Conservation (phyloP, 2,329 filamentous ascomycete species). For the Stagonosporopsis chrysanthemi region DNA sequence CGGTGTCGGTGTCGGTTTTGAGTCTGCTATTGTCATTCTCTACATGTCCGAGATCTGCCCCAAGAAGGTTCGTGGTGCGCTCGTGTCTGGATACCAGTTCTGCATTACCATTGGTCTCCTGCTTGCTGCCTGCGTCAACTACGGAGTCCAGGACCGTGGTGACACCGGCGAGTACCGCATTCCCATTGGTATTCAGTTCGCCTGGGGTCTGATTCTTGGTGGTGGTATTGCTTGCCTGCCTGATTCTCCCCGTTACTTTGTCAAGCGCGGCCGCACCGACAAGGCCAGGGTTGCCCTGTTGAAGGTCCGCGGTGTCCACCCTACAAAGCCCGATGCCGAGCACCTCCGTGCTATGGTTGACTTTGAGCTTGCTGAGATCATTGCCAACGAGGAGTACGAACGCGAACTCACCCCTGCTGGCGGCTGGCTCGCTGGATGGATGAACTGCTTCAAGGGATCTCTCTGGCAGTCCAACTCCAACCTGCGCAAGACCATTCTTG, state of each 20-base stretch:
- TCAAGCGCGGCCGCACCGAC: slow-evolving; percentile 64
- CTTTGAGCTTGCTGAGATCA: slow-evolving; percentile 65
- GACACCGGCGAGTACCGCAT: slow-evolving; percentile 73
- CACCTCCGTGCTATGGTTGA: slow-evolving; percentile 45
- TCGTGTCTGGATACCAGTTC: slow-evolving; percentile 72
- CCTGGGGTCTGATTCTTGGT: slow-evolving; percentile 72
- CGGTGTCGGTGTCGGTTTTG: slow-evolving; percentile 41
- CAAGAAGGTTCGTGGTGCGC: slow-evolving; percentile 73
- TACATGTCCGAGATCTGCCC: slow-evolving; percentile 75
- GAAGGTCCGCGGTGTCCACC: slow-evolving; percentile 60
- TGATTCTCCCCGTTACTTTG: slow-evolving; percentile 36
- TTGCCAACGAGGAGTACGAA: slow-evolving; percentile 75
- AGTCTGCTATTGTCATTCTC: slow-evolving; percentile 59
- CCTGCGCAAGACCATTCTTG: slow-evolving; percentile 49
- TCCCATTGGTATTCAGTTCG: slow-evolving; percentile 74
- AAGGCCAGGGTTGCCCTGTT: slow-evolving; percentile 67
- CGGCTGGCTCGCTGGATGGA: slow-evolving; percentile 48
- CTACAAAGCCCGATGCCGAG: slow-evolving; percentile 10
- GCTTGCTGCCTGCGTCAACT: slow-evolving; percentile 69
- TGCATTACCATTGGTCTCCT: slow-evolving; percentile 73
- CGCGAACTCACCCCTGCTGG: slow-evolving; percentile 64
- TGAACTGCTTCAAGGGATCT: slow-evolving; percentile 21
- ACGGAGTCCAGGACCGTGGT: slow-evolving; percentile 62
- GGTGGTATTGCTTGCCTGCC: slow-evolving; percentile 45
- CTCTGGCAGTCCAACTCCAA: slow-evolving; percentile 41